phyloP scores from a whole-genome alignment of 768 basidiomycete genomes.

The Harrya chromipes region DNA sequence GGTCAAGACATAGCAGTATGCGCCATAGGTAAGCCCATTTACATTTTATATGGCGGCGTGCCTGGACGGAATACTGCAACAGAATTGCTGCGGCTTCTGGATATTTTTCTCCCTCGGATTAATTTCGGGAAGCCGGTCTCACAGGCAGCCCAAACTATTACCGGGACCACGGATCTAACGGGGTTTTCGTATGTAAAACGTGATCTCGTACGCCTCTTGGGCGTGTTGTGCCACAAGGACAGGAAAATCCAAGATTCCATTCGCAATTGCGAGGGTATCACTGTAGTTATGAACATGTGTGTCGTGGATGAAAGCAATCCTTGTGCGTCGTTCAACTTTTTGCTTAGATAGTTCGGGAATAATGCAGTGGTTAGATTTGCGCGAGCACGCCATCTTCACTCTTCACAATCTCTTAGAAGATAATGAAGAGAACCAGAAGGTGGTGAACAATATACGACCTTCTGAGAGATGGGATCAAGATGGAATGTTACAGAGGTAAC shows the following conservation, averaged over 20 bases:
- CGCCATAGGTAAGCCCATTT: constrained; percentile 50
- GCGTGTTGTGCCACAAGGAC: constrained; percentile 64
- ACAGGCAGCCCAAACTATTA: constrained; percentile 7
- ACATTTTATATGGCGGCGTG: background rate
- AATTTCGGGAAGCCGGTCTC: constrained; percentile 67
- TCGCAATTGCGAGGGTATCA: constrained; percentile 68
- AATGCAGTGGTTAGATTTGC: constrained; percentile 49
- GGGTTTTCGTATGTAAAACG: constrained; percentile 84
- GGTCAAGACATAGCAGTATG: constrained; percentile 49
- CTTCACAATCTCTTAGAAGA: constrained; percentile 73
- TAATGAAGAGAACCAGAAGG: constrained; percentile 76
- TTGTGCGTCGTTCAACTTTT: constrained; percentile 54
- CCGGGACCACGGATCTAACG: constrained; percentile 37
- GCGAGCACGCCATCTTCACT: constrained; percentile 89
- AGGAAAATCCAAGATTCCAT: constrained; percentile 71
- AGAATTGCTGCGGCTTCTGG: constrained; percentile 76
- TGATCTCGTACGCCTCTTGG: constrained; percentile 86
- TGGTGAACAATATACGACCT: constrained; percentile 73
- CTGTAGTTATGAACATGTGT: constrained; percentile 83
- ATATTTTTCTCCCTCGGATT: constrained; percentile 81
- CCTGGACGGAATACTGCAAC: constrained; percentile 35
- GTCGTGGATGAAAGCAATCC: constrained; percentile 90
- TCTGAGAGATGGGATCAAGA: constrained; percentile 54
- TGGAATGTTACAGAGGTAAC: constrained; percentile 42
- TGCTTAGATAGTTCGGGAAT: background rate